Conservation (phyloP, 345 rosid species). For the Euclidium syriacum region DNA sequence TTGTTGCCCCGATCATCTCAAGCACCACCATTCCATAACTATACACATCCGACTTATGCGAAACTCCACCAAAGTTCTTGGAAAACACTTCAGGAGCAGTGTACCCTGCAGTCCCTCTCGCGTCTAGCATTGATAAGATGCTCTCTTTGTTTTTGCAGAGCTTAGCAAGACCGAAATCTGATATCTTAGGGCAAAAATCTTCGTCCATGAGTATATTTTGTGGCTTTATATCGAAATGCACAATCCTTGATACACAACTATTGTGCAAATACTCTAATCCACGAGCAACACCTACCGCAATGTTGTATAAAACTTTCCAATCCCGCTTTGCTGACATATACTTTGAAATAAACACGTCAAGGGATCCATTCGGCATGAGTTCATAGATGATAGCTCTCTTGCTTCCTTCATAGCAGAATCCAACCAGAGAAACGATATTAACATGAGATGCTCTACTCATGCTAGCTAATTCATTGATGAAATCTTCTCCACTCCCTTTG, state of each 20-base stretch:
- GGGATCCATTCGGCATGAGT: slow-evolving; percentile 33
- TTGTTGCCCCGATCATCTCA: slow-evolving; percentile 31
- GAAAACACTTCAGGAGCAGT: no score
- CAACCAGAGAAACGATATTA: slow-evolving; percentile 30
- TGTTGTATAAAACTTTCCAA: slow-evolving; percentile 14
- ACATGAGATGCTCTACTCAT: slow-evolving; percentile 40
- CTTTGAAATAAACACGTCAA: slow-evolving; percentile 21
- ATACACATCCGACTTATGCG: no score
- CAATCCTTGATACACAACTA: slow-evolving; percentile 37
- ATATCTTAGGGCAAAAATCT: no score
- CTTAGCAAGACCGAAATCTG: slow-evolving; percentile 44
- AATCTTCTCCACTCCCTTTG: slow-evolving; percentile 26
- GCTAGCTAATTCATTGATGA: no score
- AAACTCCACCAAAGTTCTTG: no score
- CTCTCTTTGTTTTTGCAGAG: slow-evolving; percentile 27
- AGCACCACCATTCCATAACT: slow-evolving; percentile 41
- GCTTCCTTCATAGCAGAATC: slow-evolving; percentile 31
- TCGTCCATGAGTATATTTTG: no score
- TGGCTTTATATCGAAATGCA: no score
- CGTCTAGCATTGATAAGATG: no score
- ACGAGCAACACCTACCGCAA: slow-evolving; percentile 31
- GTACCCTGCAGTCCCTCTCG: slow-evolving; percentile 37
- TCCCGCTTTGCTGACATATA: background rate
- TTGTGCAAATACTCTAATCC: slow-evolving; percentile 40
- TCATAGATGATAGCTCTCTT: no score